These are phyloP conservation scores for Blastobotrys malaysiensis DNA, from an alignment of 1,139 yeast species.

Conservation along the genomic window DNA sequence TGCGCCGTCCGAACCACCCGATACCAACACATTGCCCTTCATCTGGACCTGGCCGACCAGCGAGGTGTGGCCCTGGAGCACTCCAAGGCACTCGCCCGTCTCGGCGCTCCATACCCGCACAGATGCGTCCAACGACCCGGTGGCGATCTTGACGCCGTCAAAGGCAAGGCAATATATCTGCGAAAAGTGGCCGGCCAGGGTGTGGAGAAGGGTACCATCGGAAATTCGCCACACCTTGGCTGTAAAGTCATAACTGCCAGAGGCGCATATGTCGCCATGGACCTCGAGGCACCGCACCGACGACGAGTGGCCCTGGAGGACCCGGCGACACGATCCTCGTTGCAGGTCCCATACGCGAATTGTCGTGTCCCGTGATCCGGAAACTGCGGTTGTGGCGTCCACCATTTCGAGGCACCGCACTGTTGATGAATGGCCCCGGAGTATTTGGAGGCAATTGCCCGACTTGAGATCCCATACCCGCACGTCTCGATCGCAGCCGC, in stretches of 20 bases:
- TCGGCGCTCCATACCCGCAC: conserved; percentile 86
- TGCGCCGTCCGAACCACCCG: conserved; percentile 89
- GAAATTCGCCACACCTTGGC: conserved; percentile 83
- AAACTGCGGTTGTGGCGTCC: conserved; percentile 65
- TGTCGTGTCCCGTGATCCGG: conserved; percentile 88
- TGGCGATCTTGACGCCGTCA: conserved; percentile 70
- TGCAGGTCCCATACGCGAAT: conserved; percentile 87
- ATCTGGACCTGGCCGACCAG: conserved; percentile 76
- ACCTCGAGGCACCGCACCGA: conserved; percentile 75
- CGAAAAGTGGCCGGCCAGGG: conserved; percentile 78
- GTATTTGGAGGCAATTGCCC: conserved; percentile 69
- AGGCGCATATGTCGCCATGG: conserved; percentile 36
- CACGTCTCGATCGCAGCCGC: conserved; percentile 86
- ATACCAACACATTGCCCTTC: conserved; percentile 77
- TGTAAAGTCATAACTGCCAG: conserved; percentile 87
- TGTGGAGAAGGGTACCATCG: conserved; percentile 68
- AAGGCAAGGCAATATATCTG: conserved; percentile 83
- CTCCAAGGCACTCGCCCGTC: conserved; percentile 71
- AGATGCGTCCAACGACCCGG: conserved; percentile 88
- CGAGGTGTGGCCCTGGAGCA: conserved; percentile 71
- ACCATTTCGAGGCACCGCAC: conserved; percentile 84
- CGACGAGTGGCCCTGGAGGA: conserved; percentile 70
- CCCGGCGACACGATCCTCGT: conserved; percentile 65
- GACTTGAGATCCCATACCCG: conserved; percentile 83
- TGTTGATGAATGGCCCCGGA: conserved; percentile 90